These are phyloP conservation scores for Spirogloea muscicola DNA, from an alignment of 139 green algal species.

Conservation along the genomic window DNA sequence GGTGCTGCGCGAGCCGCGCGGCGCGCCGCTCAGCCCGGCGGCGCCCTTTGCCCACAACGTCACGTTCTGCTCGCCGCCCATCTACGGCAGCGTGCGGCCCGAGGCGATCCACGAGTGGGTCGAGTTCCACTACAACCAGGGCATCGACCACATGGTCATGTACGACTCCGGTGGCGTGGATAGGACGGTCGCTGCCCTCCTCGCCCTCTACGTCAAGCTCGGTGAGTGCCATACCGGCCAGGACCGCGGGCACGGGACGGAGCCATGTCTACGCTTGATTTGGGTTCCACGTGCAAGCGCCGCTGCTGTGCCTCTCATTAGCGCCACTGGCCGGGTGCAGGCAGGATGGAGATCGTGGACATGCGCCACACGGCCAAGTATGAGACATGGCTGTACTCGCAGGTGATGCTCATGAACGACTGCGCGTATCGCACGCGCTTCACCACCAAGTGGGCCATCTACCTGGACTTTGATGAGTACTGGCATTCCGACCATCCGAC, in stretches of 20 bases:
- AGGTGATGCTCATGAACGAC: conserved; percentile 34
- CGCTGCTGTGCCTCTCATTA: too few relatives aligned
- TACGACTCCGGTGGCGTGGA: conserved; percentile 26
- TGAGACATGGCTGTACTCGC: conserved; percentile 2
- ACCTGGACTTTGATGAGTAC: conserved; percentile 33
- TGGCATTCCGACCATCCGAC: conserved; percentile 18
- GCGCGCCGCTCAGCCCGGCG: not conserved
- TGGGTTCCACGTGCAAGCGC: too few relatives aligned
- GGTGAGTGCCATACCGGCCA: too few relatives aligned
- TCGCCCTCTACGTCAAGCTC: not conserved
- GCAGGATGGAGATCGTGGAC: not conserved
- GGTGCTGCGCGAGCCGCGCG: conserved; percentile 2
- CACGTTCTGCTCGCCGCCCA: conserved; percentile 4
- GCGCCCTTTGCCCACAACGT: not conserved
- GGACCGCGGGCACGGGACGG: too few relatives aligned
- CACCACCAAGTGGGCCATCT: conserved; percentile 21
- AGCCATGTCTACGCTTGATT: too few relatives aligned
- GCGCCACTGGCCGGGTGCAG: too few relatives aligned
- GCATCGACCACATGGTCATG: conserved; percentile 4
- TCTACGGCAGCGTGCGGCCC: not conserved
- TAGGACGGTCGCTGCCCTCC: not conserved
- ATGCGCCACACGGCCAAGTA: not conserved
- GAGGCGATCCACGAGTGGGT: conserved; percentile 13
- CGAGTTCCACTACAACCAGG: conserved; percentile 22
- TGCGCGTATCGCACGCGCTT: conserved; percentile 13